A percentile compares a stretch with the other conserved stretches of the same genome.
phyloP scores from a whole-genome alignment of 163 green algal species.

The Trebouxiophyceae sp. region DNA sequence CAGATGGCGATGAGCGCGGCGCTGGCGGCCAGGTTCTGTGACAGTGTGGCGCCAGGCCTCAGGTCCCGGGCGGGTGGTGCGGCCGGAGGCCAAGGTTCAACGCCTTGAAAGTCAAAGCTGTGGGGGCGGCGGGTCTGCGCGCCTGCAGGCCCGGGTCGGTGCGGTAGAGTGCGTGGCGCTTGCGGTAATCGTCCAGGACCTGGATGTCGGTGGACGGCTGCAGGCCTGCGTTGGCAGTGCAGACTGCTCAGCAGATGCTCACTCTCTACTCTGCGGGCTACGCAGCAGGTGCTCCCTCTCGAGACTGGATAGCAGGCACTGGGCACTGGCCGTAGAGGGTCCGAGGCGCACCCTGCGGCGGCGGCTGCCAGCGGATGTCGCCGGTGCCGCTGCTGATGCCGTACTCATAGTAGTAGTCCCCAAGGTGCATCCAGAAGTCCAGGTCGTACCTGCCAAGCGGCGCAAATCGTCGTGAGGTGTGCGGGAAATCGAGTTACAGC shows the following conservation, averaged over 20 bases:
- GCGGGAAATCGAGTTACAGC: background rate
- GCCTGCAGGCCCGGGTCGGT: constrained; percentile 1
- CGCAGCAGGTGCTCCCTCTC: too few species aligned
- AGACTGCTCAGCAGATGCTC: too few species aligned
- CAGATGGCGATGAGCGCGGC: constrained; percentile 10
- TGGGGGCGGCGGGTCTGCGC: background rate
- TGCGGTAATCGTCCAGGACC: constrained; percentile 3
- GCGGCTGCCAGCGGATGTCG: background rate
- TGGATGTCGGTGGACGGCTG: background rate
- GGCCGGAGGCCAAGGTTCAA: too few species aligned
- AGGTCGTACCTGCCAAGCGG: constrained; percentile 8
- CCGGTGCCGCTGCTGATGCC: background rate
- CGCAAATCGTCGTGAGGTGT: background rate
- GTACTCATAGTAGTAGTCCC: constrained; percentile 9
- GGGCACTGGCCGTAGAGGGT: too few species aligned
- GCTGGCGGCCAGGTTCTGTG: constrained; percentile 4
- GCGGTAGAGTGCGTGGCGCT: constrained; percentile 1
- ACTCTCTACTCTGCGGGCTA: too few species aligned
- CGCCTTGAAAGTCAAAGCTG: background rate
- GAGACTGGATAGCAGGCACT: too few species aligned
- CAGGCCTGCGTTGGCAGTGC: background rate
- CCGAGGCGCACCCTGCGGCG: background rate
- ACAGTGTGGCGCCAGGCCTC: too few species aligned
- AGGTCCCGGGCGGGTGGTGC: too few species aligned
- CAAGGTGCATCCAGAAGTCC: constrained; percentile 15